Evolutionary conservation across 148 eudicot species (phyloP).

Genomic region (Rhododendron ferrugineum): DNA sequence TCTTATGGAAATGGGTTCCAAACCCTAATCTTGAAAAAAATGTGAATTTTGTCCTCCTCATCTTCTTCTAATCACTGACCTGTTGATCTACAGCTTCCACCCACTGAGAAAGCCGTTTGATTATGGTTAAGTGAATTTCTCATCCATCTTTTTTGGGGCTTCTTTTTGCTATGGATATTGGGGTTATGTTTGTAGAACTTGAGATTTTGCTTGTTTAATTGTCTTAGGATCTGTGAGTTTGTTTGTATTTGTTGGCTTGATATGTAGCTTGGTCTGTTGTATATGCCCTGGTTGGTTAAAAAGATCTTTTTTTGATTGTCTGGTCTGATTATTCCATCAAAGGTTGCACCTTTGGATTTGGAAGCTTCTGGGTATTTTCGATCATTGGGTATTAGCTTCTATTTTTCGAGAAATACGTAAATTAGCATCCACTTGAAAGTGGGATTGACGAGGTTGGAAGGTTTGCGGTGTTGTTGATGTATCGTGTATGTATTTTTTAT

Average conservation of each 20-base stretch:
- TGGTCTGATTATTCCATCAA: constrained; percentile 1
- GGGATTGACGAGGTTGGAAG: background rate
- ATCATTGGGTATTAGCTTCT: background rate
- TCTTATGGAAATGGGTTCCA: background rate
- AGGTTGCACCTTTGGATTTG: constrained; percentile 1
- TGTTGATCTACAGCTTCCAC: constrained; percentile 1
- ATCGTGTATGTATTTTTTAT: background rate
- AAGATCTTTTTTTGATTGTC: background rate
- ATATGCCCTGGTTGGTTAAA: background rate
- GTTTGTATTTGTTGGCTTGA: constrained; percentile 1
- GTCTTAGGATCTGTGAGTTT: constrained; percentile 3
- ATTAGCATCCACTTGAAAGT: background rate
- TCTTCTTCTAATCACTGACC: background rate
- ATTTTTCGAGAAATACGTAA: background rate
- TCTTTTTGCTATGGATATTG: background rate
- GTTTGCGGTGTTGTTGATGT: background rate
- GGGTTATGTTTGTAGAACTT: background rate
- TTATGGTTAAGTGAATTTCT: background rate
- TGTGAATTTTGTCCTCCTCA: background rate
- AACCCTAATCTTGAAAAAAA: background rate
- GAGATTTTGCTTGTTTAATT: background rate
- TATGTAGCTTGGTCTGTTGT: background rate
- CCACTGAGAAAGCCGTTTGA: background rate
- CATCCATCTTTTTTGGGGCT: background rate
- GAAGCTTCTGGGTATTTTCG: constrained; percentile 1